Evolutionary conservation across 1,139 yeast species (phyloP).

Genomic region (Taiozyma onychis): DNA sequence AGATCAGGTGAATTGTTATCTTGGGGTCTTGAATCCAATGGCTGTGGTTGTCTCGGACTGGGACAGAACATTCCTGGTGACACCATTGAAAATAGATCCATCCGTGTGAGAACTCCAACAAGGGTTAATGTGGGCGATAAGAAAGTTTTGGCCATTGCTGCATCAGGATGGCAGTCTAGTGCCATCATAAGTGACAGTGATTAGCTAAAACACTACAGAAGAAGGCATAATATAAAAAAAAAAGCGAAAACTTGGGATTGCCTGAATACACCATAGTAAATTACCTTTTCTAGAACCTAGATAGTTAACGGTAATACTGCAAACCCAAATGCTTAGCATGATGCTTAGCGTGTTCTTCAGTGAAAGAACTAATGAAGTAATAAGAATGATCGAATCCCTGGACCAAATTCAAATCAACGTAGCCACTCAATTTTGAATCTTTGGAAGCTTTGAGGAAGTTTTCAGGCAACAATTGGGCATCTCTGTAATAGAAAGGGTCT

Average conservation of each 20-base stretch:
- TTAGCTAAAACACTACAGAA: not conserved
- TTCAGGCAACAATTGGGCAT: conserved; percentile 72
- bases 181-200: conserved; percentile 35
- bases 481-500: conserved; percentile 63
- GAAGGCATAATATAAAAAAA: not conserved
- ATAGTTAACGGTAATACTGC: conserved; percentile 8
- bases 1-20: conserved; percentile 53
- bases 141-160: conserved; percentile 47
- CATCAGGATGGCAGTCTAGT: conserved; percentile 82
- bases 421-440: conserved; percentile 52
- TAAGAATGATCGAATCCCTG: conserved; percentile 92
- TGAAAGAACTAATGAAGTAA: conserved; percentile 77
- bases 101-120: conserved; percentile 41
- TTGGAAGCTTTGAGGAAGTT: conserved; percentile 61
- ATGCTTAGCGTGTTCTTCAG: conserved; percentile 77
- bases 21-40: conserved; percentile 65
- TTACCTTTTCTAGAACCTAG: conserved; percentile 6
- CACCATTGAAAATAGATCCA: conserved; percentile 30
- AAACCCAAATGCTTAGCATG: conserved; percentile 79
- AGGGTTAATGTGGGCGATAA: conserved; percentile 33
- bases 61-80: conserved; percentile 34
- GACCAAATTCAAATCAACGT: conserved; percentile 55
- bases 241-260: not conserved
- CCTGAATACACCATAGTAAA: not conserved
- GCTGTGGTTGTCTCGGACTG: conserved; percentile 68